Evolutionary conservation across 129 eudicot species (phyloP), one percentile per base, ranked within the genome.

Genomic region (Gnaphalium uliginosum): DNA sequence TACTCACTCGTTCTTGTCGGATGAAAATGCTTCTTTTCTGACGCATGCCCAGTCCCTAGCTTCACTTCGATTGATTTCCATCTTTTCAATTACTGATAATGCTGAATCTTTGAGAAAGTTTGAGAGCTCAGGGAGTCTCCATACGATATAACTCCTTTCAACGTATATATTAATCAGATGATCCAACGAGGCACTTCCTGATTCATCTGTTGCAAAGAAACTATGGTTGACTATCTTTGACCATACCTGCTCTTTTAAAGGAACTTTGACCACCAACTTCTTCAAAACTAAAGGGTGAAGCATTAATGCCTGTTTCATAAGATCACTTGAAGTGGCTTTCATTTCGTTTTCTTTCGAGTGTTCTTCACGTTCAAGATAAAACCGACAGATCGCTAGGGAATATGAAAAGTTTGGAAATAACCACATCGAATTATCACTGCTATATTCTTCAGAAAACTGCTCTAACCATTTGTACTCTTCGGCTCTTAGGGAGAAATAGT

Each of bases 111-210:
- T 84, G 2, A 94, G 83, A 78, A 94, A 76, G 79, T 91, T 87
- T 51, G 91, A 97, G 68, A 94, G 82, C 72, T 89, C 93, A 25
- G 99, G 99, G 18, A 94, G 96, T 88, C 99, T 89, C 99, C 99
- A 94, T 53, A 94, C 81, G 14, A 94, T 66, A 71, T 94, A 89
- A 69, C 92, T 90, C 84, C 88, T 87, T 75, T 89, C 99, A 18
- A 94, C 87, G 15, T 90, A 94, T 73, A 94, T 90, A 24, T 80
- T 84, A 37, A 89, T 85, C 81, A 94, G 65, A 82, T 91, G 99
- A 84, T 91, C 96, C 87, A 91, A 69, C 0, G 99, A 83, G 18
- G 85, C 93, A 66, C 78, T 84, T 80, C 90, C 93, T 11, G 89
- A 80, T 73, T 86, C 77, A 63, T 89, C 90, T 37, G 80, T 57